phyloP scores from a whole-genome alignment of 2,329 filamentous ascomycete species.

The Phyllosticta citriasiana region DNA sequence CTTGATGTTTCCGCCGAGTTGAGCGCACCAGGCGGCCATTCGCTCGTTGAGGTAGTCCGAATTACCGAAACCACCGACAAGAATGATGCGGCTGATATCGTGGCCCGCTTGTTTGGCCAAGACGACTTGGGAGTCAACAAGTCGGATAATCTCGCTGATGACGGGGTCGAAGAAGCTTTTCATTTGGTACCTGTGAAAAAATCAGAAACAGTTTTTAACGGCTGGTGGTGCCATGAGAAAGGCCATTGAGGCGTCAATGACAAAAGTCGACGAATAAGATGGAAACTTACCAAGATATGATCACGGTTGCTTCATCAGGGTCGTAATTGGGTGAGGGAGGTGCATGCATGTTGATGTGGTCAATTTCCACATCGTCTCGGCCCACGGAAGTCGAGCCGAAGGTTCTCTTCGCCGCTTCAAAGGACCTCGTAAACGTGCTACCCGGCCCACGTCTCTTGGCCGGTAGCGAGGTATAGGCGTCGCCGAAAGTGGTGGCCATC shows the following conservation, averaged over 20 bases:
- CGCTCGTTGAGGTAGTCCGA: conserved; percentile 62
- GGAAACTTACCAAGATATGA: not conserved
- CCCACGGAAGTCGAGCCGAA: conserved; percentile 14
- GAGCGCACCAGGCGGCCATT: conserved; percentile 28
- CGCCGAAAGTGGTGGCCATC: conserved; percentile 58
- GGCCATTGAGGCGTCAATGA: too few relatives aligned
- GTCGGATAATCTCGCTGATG: conserved; percentile 43
- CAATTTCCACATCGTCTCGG: conserved; percentile 51
- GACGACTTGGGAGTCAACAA: conserved; percentile 35
- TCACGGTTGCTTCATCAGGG: not conserved
- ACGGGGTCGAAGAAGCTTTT: conserved; percentile 69
- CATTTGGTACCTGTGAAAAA: conserved; percentile 34
- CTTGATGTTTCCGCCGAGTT: not conserved
- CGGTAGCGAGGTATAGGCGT: conserved; percentile 72
- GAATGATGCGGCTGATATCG: conserved; percentile 51
- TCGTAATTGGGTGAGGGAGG: conserved; percentile 14
- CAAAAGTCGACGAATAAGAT: not conserved
- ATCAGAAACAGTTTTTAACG: not conserved
- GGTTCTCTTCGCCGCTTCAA: conserved; percentile 22
- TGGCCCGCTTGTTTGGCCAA: conserved; percentile 29
- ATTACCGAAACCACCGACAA: conserved; percentile 75
- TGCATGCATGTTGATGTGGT: conserved; percentile 63
- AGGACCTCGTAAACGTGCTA: conserved; percentile 28
- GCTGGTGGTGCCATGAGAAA: not conserved
- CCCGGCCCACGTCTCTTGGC: conserved; percentile 64